phyloP scores from a whole-genome alignment of 2,329 filamentous ascomycete genomes.

The Dendryphion nanum region DNA sequence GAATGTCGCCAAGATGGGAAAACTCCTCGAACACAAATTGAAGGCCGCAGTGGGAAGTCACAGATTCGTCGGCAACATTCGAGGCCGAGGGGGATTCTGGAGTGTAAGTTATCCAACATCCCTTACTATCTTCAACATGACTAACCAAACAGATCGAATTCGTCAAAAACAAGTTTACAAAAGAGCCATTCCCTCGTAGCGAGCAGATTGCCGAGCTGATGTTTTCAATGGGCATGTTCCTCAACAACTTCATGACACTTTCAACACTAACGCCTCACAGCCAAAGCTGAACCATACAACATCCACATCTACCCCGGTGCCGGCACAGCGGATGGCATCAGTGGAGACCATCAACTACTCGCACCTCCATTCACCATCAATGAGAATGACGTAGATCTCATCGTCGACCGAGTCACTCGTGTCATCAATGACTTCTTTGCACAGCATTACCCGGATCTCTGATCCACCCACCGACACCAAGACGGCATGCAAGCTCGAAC shows the following conservation, averaged over 20 bases:
- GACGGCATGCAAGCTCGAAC: no score
- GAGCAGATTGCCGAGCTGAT: no score
- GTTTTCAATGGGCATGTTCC: no score
- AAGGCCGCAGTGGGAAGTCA: constrained; percentile 44
- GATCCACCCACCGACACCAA: no score
- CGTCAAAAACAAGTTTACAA: constrained; percentile 54
- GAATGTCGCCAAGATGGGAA: constrained; percentile 58
- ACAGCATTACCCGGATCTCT: no score
- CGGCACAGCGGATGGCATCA: constrained; percentile 58
- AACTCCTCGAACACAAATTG: constrained; percentile 47
- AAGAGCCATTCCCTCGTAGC: constrained; percentile 51
- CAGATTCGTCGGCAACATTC: constrained; percentile 58
- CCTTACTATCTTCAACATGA: not conserved
- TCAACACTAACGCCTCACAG: no score
- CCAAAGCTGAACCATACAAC: constrained; percentile 43
- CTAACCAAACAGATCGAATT: constrained; percentile 52
- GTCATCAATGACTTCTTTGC: constrained; percentile 50
- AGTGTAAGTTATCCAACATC: constrained; percentile 46
- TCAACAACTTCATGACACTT: no score
- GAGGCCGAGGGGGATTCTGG: constrained; percentile 60
- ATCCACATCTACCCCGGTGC: constrained; percentile 64
- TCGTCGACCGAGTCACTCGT: constrained; percentile 52
- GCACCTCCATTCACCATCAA: constrained; percentile 68
- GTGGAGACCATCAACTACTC: constrained; percentile 68
- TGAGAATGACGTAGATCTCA: constrained; percentile 54